Conservation (phyloP, 441 rosid genomes). For the Adansonia gregorii region DNA sequence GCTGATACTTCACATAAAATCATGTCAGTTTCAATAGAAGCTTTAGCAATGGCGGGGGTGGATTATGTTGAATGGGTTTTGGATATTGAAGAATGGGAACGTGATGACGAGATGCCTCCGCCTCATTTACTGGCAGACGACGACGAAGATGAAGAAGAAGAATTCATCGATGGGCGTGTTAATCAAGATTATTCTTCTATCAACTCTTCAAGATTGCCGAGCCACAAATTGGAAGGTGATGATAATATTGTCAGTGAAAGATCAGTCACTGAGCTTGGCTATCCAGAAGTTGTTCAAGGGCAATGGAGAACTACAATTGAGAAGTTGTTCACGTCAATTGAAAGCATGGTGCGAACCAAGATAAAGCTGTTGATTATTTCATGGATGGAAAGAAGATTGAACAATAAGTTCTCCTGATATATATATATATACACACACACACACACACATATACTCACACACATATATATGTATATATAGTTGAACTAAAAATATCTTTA, state of each 20-base stretch:
- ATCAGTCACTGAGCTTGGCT: not conserved
- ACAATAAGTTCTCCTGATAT: not conserved
- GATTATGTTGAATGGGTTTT: conserved; percentile 29
- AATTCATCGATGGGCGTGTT: not conserved
- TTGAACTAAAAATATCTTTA: not conserved
- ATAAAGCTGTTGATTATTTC: not conserved
- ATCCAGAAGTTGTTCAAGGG: not conserved
- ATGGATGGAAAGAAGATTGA: not conserved
- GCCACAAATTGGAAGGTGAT: not conserved
- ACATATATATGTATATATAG: too few relatives aligned
- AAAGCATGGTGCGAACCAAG: not conserved
- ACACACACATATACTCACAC: too few relatives aligned
- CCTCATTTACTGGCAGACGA: conserved; percentile 35
- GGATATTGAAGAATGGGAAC: conserved; percentile 37
- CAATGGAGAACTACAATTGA: not conserved
- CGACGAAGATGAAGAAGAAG: conserved; percentile 24
- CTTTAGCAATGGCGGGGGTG: conserved; percentile 46
- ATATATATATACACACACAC: too few relatives aligned
- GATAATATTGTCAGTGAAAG: not conserved
- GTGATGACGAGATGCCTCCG: conserved; percentile 25
- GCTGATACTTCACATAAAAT: not conserved
- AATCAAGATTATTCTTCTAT: not conserved
- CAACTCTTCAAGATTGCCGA: too few relatives aligned
- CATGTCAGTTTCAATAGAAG: conserved; percentile 39
- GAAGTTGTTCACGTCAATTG: not conserved